Evolutionary conservation across 164 flowering plant species (phyloP).

Genomic region (Magnolia kwangsiensis): DNA sequence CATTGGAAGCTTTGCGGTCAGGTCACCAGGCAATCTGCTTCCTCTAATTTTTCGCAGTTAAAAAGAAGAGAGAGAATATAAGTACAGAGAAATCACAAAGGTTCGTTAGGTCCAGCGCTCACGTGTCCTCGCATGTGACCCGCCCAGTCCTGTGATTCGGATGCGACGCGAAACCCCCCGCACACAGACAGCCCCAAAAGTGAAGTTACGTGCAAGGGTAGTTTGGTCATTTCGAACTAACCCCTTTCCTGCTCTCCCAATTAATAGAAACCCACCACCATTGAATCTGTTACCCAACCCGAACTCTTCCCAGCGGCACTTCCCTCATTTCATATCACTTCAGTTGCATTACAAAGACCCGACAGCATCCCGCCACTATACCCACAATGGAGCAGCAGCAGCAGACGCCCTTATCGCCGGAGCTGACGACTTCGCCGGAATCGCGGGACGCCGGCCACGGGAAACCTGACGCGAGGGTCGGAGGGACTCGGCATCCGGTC

Average conservation of each 20-base stretch:
- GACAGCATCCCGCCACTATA: not conserved
- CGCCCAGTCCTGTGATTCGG: not conserved
- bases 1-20: no score
- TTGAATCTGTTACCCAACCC: not conserved
- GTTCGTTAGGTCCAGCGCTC: not conserved
- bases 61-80: no score
- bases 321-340: not conserved
- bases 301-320: not conserved
- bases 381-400: not conserved
- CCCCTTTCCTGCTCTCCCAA: not conserved
- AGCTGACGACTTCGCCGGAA: conserved; percentile 6
- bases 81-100: not conserved
- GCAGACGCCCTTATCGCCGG: not conserved
- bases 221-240: not conserved
- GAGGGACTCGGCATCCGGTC: conserved; percentile 48
- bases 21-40: no score
- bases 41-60: no score
- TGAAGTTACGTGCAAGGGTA: not conserved
- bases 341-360: not conserved
- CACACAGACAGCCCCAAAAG: not conserved
- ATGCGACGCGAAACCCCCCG: not conserved
- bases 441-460: not conserved
- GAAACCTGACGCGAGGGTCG: conserved; percentile 8
- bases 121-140: not conserved
- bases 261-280: not conserved